phyloP scores from a whole-genome alignment of 768 basidiomycete genomes.

The Leccinum pellstonianum region DNA sequence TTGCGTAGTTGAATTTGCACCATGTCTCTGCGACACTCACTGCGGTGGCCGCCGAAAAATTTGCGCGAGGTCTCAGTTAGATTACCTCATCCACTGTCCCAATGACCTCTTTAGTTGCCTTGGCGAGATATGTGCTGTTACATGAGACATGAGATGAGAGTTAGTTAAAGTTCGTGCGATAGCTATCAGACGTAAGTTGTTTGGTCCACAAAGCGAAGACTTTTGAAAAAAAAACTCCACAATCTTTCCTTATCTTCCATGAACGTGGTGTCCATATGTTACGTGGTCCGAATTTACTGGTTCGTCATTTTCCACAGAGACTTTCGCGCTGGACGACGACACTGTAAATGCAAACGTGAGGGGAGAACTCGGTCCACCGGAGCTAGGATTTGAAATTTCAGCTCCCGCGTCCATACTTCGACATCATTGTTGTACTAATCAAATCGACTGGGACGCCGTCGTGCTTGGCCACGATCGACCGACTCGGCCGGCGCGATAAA shows the following conservation, averaged over 20 bases:
- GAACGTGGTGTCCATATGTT: neutral
- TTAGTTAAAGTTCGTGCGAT: conserved; percentile 1
- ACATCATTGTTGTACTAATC: neutral
- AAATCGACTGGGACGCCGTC: conserved; percentile 5
- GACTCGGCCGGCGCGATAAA: neutral
- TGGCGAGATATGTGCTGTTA: neutral
- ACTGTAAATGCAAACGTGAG: neutral
- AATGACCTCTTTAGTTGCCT: neutral
- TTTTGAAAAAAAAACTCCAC: neutral
- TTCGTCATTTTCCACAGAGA: neutral
- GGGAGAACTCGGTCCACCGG: neutral
- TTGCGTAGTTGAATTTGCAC: conserved; percentile 11
- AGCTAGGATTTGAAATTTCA: neutral
- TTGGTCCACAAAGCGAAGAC: neutral
- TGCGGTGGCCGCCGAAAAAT: neutral
- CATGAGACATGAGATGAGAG: neutral
- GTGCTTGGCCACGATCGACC: neutral
- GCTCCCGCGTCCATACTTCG: neutral
- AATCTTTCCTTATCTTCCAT: conserved; percentile 1
- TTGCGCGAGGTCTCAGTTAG: neutral
- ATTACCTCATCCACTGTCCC: conserved; percentile 13
- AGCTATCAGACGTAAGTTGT: conserved; percentile 9
- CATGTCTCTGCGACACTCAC: neutral
- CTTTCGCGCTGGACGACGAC: neutral
- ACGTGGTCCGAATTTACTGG: neutral